phyloP scores from a whole-genome alignment of 352 stramenopile genomes.

The Pythium pectinolyticum region DNA sequence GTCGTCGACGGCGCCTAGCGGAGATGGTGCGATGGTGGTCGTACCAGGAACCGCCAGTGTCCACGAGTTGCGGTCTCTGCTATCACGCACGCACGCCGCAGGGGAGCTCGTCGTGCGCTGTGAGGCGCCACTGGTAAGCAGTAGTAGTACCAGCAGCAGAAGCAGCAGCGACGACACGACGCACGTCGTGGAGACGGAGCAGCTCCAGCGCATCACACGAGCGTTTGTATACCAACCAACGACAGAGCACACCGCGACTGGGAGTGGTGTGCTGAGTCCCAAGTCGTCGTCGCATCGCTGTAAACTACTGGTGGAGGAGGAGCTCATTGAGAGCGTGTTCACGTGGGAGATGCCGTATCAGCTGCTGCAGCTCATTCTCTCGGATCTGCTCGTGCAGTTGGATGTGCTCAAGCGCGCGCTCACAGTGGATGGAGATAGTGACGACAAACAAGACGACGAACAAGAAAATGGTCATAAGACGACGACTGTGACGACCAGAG shows the following conservation, averaged over 20 bases:
- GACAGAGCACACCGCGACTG: slow-evolving; percentile 29
- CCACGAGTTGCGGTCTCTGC: slow-evolving; percentile 60
- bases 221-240: slow-evolving; percentile 73
- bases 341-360: slow-evolving; percentile 88
- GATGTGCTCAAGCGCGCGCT: slow-evolving; percentile 52
- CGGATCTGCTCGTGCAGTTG: slow-evolving; percentile 71
- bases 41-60: slow-evolving; percentile 30
- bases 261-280: slow-evolving; percentile 13
- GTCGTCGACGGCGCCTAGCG: slow-evolving; percentile 28
- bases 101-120: slow-evolving; percentile 80
- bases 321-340: slow-evolving; percentile 87
- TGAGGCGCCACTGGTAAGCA: slow-evolving; percentile 60
- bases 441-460: slow-evolving; percentile 37
- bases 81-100: slow-evolving; percentile 59
- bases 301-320: slow-evolving; percentile 84
- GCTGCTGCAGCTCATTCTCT: slow-evolving; percentile 75
- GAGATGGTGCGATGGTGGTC: slow-evolving; percentile 37
- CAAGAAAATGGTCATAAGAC: slow-evolving; percentile 32
- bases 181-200: slow-evolving; percentile 36
- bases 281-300: slow-evolving; percentile 12
- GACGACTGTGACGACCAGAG: too few relatives aligned
- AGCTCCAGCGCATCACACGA: slow-evolving; percentile 65
- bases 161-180: too few relatives aligned
- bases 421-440: too few relatives aligned
- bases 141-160: too few relatives aligned